These are phyloP conservation scores for Aureobasidium sp. DNA, from an alignment of 2,329 filamentous ascomycete genomes.

Conservation along the genomic window DNA sequence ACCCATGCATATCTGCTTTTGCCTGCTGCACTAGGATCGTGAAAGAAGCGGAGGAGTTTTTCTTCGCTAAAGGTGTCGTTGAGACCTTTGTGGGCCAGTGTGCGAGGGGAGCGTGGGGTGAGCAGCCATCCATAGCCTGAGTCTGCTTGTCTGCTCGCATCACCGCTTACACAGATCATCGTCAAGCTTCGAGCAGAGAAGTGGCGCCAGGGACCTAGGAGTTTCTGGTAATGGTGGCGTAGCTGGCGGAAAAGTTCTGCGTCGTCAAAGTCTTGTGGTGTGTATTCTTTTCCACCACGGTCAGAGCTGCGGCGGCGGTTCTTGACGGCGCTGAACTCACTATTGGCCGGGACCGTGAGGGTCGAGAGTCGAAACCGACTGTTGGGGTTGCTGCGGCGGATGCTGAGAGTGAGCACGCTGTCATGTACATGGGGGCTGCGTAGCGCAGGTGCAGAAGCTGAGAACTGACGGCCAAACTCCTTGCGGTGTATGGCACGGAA, in stretches of 20 bases:
- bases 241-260: slow-evolving; percentile 26
- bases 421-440: slow-evolving; percentile 18
- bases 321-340: slow-evolving; percentile 21
- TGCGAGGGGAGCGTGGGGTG: slow-evolving; percentile 22
- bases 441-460: slow-evolving; percentile 14
- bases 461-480: slow-evolving; percentile 18
- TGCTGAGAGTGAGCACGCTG: slow-evolving; percentile 25
- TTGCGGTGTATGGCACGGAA: slow-evolving; percentile 20
- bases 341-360: slow-evolving; percentile 24
- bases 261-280: slow-evolving; percentile 27
- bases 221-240: slow-evolving; percentile 20
- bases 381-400: slow-evolving; percentile 23
- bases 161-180: slow-evolving; percentile 23
- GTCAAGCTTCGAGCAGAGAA: slow-evolving; percentile 27
- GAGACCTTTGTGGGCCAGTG: slow-evolving; percentile 24
- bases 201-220: slow-evolving; percentile 22
- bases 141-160: slow-evolving; percentile 21
- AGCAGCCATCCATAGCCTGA: slow-evolving; percentile 24
- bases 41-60: slow-evolving; percentile 30
- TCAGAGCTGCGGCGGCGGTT: slow-evolving; percentile 14
- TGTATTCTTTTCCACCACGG: slow-evolving; percentile 20
- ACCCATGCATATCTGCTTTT: slow-evolving; percentile 36
- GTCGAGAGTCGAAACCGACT: slow-evolving; percentile 20
- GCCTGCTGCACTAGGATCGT: slow-evolving; percentile 26
- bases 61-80: slow-evolving; percentile 33